Percentiles rank a stretch among this genome's conserved stretches.
These are phyloP conservation scores for Aspergillus fructus DNA, from an alignment of 2,329 filamentous ascomycete genomes.

Conservation along the genomic window DNA sequence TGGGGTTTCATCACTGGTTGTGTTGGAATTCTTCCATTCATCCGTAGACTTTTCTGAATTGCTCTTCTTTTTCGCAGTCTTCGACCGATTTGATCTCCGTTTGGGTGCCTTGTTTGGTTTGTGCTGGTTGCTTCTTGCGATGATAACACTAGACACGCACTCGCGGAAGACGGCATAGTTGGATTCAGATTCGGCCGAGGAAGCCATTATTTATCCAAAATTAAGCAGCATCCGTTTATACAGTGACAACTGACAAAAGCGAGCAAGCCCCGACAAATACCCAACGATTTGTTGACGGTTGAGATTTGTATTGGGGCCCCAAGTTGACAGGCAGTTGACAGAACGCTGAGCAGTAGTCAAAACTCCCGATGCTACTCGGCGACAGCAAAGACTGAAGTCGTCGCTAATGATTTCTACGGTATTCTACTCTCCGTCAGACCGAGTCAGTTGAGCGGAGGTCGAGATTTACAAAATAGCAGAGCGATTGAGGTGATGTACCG, in stretches of 20 bases:
- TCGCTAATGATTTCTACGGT: not conserved
- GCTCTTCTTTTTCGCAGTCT: constrained; percentile 15
- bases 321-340: not conserved
- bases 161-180: constrained; percentile 74
- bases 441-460: not conserved
- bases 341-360: not conserved
- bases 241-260: not conserved
- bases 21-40: not conserved
- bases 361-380: not conserved
- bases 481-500: constrained; percentile 34
- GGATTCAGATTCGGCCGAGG: constrained; percentile 11
- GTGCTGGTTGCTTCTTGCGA: constrained; percentile 56
- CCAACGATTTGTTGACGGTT: not conserved
- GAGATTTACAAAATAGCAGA: not conserved
- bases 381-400: too few species aligned
- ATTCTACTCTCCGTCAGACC: not conserved
- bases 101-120: constrained; percentile 47
- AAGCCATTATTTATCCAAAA: constrained; percentile 47
- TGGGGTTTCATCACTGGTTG: constrained; percentile 45
- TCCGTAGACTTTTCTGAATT: constrained; percentile 16
- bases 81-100: constrained; percentile 21
- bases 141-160: constrained; percentile 67
- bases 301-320: not conserved
- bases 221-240: too few species aligned
- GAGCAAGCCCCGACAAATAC: not conserved